phyloP scores from a whole-genome alignment of 805 yeast genomes.

The Aciculoconidium aculeatum region DNA sequence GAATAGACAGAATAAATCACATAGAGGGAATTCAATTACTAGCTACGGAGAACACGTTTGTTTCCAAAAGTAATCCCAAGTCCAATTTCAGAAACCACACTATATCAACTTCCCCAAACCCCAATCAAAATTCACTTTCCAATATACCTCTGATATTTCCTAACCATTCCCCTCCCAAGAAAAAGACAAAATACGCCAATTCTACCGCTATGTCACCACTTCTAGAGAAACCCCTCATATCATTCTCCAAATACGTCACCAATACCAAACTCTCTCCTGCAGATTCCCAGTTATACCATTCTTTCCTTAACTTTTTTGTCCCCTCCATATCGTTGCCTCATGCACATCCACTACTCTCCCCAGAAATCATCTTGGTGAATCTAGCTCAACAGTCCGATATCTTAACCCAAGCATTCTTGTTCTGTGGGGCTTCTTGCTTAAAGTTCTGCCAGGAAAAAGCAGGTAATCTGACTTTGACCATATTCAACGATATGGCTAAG shows the following conservation, averaged over 20 bases:
- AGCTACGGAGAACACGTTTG: no score
- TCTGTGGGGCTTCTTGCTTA: constrained; percentile 12
- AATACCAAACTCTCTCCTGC: constrained; percentile 4
- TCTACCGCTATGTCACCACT: no score
- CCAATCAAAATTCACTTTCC: no score
- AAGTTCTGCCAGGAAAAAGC: constrained; percentile 11
- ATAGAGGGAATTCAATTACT: no score
- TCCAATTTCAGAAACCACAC: no score
- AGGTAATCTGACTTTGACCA: constrained; percentile 3
- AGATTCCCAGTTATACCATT: constrained; percentile 9
- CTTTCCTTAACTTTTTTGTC: constrained; percentile 10
- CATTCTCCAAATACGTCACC: constrained; percentile 7
- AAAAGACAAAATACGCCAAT: no score
- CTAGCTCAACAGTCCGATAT: constrained; percentile 53
- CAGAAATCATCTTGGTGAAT: constrained; percentile 30
- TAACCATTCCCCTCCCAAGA: no score
- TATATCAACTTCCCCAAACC: no score
- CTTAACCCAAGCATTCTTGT: constrained; percentile 38
- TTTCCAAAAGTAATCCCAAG: no score
- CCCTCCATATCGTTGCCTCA: constrained; percentile 12
- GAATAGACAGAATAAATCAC: no score
- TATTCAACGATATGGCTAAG: constrained; percentile 7
- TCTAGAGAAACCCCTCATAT: no score
- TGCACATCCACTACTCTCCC: constrained; percentile 12
- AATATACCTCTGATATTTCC: no score